Evolutionary conservation across 129 eudicot genomes (phyloP).

Genomic region (Flaveria brownii): DNA sequence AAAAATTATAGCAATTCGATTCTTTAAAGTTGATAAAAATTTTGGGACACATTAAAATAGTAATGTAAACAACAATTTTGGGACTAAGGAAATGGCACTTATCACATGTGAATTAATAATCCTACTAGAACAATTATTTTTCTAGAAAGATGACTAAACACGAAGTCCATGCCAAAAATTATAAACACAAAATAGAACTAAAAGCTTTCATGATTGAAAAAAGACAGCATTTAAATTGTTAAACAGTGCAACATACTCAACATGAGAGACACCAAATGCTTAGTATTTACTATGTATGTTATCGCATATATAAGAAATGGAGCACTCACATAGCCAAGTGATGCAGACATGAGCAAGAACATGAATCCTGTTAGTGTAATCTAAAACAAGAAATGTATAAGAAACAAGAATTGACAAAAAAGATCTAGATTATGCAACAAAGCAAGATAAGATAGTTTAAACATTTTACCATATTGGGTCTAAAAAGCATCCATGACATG

Average conservation of each 20-base stretch:
- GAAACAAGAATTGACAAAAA: conserved; percentile 12
- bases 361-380: conserved; percentile 87
- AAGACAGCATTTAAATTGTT: background rate
- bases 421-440: conserved; percentile 20
- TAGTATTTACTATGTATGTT: background rate
- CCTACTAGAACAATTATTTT: too few relatives aligned
- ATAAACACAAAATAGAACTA: background rate
- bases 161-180: background rate
- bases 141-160: background rate
- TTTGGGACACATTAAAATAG: too few relatives aligned
- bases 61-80: too few relatives aligned
- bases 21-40: too few relatives aligned
- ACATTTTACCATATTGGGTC: conserved; percentile 88
- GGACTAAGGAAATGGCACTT: too few relatives aligned
- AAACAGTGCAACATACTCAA: background rate
- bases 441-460: conserved; percentile 8
- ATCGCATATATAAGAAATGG: conserved; percentile 7
- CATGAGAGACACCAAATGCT: background rate
- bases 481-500: conserved; percentile 56
- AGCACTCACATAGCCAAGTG: conserved; percentile 91
- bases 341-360: conserved; percentile 80
- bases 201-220: conserved; percentile 1
- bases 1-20: too few relatives aligned
- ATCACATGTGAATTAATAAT: too few relatives aligned
- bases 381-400: conserved; percentile 47